Conservation (phyloP, 352 stramenopile species). For the Pythium chondricola region DNA sequence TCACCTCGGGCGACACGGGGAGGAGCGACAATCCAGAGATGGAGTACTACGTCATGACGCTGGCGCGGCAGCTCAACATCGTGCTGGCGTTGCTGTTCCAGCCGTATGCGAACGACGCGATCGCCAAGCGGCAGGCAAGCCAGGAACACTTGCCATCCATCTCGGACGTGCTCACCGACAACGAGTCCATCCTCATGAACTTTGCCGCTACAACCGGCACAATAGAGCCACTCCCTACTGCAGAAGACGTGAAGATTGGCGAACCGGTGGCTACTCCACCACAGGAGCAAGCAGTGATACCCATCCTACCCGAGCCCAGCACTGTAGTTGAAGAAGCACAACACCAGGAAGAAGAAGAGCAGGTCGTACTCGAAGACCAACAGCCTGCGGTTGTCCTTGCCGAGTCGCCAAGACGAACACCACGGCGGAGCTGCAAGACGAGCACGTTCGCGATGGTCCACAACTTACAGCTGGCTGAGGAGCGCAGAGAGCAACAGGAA, state of each 20-base stretch:
- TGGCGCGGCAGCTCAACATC: slow-evolving; percentile 52
- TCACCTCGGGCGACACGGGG: neutral
- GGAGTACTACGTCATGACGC: slow-evolving; percentile 50
- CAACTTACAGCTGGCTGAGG: slow-evolving; percentile 30
- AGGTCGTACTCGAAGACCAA: too few species aligned
- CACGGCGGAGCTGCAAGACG: neutral
- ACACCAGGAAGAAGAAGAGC: too few species aligned
- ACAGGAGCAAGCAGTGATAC: too few species aligned
- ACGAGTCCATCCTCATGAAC: slow-evolving; percentile 52
- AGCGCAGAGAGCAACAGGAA: slow-evolving; percentile 20
- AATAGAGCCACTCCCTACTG: too few species aligned
- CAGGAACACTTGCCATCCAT: slow-evolving; percentile 38
- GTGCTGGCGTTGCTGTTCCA: slow-evolving; percentile 60
- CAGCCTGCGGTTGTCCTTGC: too few species aligned
- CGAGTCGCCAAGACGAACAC: too few species aligned
- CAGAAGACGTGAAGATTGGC: too few species aligned
- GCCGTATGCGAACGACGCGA: slow-evolving; percentile 22
- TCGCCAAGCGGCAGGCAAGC: slow-evolving; percentile 23
- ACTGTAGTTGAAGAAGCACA: too few species aligned
- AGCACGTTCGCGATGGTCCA: slow-evolving; percentile 41
- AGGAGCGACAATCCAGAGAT: slow-evolving; percentile 21
- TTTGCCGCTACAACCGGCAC: slow-evolving; percentile 19
- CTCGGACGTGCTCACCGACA: slow-evolving; percentile 50
- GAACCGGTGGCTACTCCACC: too few species aligned
- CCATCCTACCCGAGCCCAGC: too few species aligned